phyloP scores from a whole-genome alignment of 345 rosid species.

The Streptanthus diversifolius region DNA sequence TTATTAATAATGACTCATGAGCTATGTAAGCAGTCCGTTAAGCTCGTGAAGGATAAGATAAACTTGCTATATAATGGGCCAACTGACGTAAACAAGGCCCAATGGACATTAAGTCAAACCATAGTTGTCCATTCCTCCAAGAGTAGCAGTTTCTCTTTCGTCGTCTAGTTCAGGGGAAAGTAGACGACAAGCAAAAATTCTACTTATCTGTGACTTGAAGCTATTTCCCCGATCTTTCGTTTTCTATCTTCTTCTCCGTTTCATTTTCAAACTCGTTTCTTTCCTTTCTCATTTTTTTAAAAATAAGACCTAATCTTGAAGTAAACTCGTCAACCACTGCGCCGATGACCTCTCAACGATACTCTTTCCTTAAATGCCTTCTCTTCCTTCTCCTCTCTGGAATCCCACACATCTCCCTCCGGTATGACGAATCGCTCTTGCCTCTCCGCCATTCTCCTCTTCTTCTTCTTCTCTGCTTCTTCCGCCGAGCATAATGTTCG shows the following conservation, averaged over 20 bases:
- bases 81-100: not conserved
- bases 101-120: not conserved
- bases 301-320: conserved; percentile 47
- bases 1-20: too few relatives aligned
- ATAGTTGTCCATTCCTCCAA: not conserved
- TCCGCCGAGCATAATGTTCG: conserved; percentile 44
- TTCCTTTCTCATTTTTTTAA: conserved; percentile 26
- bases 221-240: too few relatives aligned
- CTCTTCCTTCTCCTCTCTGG: conserved; percentile 15
- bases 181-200: conserved; percentile 14
- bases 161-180: conserved; percentile 8
- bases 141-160: not conserved
- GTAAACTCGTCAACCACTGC: conserved; percentile 70
- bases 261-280: conserved; percentile 27
- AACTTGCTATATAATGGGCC: not conserved
- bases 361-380: conserved; percentile 39
- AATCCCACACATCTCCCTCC: conserved; percentile 29
- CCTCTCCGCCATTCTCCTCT: conserved; percentile 37
- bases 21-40: too few relatives aligned
- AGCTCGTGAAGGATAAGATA: too few relatives aligned
- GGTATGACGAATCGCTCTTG: conserved; percentile 40
- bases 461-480: conserved; percentile 23
- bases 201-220: conserved; percentile 65
- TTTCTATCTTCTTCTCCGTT: conserved; percentile 37
- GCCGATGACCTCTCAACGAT: conserved; percentile 65